A percentile compares a stretch with the other conserved stretches of the same genome.
Evolutionary conservation across 1,284 basidiomycete genomes (phyloP).

Genomic region (Pterula multifida): DNA sequence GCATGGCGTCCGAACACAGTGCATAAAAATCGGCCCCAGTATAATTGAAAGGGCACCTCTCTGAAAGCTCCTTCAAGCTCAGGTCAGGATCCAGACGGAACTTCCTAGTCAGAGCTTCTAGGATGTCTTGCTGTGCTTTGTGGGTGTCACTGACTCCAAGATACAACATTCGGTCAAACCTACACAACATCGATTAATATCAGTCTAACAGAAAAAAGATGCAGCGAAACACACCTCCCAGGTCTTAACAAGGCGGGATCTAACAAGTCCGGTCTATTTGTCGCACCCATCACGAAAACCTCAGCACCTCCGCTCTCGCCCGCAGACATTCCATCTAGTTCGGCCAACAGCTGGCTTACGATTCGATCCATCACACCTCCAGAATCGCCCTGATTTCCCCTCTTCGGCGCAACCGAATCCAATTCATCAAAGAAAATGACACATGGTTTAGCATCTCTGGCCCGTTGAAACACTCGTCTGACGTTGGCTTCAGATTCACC

Average conservation of each 20-base stretch:
- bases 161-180: constrained; percentile 97
- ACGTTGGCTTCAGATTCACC: constrained; percentile 98
- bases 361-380: constrained; percentile 98
- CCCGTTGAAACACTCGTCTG: constrained; percentile 83
- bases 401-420: constrained; percentile 91
- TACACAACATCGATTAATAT: constrained; percentile 17
- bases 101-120: constrained; percentile 87
- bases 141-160: constrained; percentile 88
- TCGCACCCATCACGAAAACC: constrained; percentile 96
- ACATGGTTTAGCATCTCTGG: constrained; percentile 82
- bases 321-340: constrained; percentile 82
- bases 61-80: constrained; percentile 56
- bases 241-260: constrained; percentile 91
- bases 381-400: constrained; percentile 90
- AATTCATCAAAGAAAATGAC: constrained; percentile 98
- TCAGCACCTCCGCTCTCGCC: constrained; percentile 36
- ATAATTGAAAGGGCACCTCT: constrained; percentile 83
- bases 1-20: constrained; percentile 90
- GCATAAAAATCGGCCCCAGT: constrained; percentile 99
- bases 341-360: constrained; percentile 90
- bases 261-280: constrained; percentile 91
- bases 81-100: constrained; percentile 74
- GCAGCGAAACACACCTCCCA: constrained; percentile 49
- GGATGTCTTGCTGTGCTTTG: constrained; percentile 77
- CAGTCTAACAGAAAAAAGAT: constrained; percentile 3